These are phyloP conservation scores for Furcasterigmium furcatum DNA, from an alignment of 2,329 filamentous ascomycete genomes.

Conservation along the genomic window DNA sequence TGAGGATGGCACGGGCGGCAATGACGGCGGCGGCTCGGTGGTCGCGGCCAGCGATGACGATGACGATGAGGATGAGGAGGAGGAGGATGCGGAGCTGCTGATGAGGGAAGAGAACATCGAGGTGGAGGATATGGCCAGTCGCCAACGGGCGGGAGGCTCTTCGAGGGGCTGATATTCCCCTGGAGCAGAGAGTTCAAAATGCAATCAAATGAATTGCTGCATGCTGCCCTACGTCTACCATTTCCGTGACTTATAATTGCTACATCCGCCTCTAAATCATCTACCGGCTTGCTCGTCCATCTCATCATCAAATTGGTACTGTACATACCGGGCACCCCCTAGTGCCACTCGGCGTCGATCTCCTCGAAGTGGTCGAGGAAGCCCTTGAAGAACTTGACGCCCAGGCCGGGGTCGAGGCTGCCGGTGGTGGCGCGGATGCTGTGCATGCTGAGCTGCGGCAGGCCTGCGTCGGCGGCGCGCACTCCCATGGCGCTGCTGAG, in stretches of 20 bases:
- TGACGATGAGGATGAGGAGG: slow-evolving; percentile 28
- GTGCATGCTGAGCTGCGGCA: slow-evolving; percentile 94
- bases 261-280: too few relatives aligned
- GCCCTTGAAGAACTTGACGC: slow-evolving; percentile 83
- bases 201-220: too few relatives aligned
- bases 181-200: too few relatives aligned
- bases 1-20: slow-evolving; percentile 18
- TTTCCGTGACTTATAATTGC: too few relatives aligned
- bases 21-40: slow-evolving; percentile 6
- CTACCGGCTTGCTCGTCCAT: too few relatives aligned
- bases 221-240: too few relatives aligned
- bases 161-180: not conserved
- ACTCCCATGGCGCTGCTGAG: slow-evolving; percentile 78
- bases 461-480: slow-evolving; percentile 79
- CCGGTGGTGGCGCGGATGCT: slow-evolving; percentile 87
- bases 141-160: not conserved
- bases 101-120: slow-evolving; percentile 9
- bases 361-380: slow-evolving; percentile 85
- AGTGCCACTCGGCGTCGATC: slow-evolving; percentile 76
- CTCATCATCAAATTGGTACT: too few relatives aligned
- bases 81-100: slow-evolving; percentile 27
- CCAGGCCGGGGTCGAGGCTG: slow-evolving; percentile 79
- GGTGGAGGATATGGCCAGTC: not conserved
- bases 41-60: slow-evolving; percentile 18
- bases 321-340: too few relatives aligned